These are phyloP conservation scores for Diaporthe helianthi DNA, from an alignment of 2,329 filamentous ascomycete species.

Conservation along the genomic window DNA sequence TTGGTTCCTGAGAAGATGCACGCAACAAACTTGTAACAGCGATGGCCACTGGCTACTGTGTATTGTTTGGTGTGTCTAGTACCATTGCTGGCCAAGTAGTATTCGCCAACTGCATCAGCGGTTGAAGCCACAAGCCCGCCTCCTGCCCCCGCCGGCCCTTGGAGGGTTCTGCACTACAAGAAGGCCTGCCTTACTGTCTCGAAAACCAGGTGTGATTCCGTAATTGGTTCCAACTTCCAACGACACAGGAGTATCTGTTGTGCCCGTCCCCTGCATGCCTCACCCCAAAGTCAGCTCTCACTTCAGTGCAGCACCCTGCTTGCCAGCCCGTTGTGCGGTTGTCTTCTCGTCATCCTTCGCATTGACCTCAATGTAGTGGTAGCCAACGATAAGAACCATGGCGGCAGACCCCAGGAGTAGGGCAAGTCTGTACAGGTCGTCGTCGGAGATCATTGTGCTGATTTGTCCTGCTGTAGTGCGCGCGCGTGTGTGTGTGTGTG, in stretches of 20 bases:
- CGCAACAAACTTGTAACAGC: neutral
- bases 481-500: no score
- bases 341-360: conserved; percentile 53
- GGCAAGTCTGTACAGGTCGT: conserved; percentile 87
- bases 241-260: neutral
- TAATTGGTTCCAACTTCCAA: neutral
- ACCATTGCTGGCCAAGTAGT: conserved; percentile 15
- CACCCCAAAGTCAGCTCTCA: neutral
- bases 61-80: conserved; percentile 17
- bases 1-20: neutral
- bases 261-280: neutral
- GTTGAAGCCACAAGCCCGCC: neutral
- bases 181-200: neutral
- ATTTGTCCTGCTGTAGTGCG: neutral
- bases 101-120: neutral
- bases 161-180: neutral
- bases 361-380: conserved; percentile 97
- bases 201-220: neutral
- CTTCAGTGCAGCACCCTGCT: conserved; percentile 29
- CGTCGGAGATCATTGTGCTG: conserved; percentile 89
- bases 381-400: conserved; percentile 92
- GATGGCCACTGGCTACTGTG: neutral
- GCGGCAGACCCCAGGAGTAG: conserved; percentile 89
- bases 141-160: no score
- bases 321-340: conserved; percentile 37